phyloP scores from a whole-genome alignment of 2,329 filamentous ascomycete genomes.

The Exophiala dermatitidis region DNA sequence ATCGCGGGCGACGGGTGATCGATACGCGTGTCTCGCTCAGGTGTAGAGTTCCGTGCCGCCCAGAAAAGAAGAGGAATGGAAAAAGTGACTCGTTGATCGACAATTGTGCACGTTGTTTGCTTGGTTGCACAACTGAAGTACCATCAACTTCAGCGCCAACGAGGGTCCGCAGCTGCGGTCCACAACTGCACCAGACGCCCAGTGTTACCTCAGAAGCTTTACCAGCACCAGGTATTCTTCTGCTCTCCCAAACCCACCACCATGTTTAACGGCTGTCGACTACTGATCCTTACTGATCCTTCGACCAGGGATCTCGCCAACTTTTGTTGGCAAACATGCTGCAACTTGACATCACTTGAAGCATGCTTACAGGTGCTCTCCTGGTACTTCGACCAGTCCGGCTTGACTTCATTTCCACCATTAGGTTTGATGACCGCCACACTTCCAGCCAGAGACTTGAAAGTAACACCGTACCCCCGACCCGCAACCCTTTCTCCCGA shows the following conservation, averaged over 20 bases:
- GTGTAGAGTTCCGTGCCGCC: no score
- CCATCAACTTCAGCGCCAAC: neutral
- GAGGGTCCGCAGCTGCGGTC: neutral
- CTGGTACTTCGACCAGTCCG: neutral
- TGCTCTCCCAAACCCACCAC: neutral
- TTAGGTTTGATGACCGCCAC: no score
- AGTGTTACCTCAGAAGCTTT: no score
- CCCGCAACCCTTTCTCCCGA: no score
- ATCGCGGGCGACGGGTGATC: neutral
- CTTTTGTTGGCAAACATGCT: conserved; percentile 2
- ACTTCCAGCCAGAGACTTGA: no score
- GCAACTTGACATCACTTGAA: conserved; percentile 7
- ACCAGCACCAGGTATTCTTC: neutral
- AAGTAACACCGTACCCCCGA: no score
- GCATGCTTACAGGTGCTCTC: neutral
- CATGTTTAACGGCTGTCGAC: neutral
- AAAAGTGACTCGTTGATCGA: neutral
- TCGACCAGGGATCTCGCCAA: conserved; percentile 11
- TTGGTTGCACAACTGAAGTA: neutral
- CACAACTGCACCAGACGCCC: neutral
- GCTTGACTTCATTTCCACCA: no score
- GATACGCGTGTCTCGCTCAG: neutral
- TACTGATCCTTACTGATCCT: neutral
- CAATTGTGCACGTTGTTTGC: neutral
- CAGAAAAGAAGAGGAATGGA: neutral